Percentiles rank a stretch among this genome's conserved stretches.
These are phyloP conservation scores for Prunus persica DNA, from an alignment of 306 rosid species.

Conservation along the genomic window DNA sequence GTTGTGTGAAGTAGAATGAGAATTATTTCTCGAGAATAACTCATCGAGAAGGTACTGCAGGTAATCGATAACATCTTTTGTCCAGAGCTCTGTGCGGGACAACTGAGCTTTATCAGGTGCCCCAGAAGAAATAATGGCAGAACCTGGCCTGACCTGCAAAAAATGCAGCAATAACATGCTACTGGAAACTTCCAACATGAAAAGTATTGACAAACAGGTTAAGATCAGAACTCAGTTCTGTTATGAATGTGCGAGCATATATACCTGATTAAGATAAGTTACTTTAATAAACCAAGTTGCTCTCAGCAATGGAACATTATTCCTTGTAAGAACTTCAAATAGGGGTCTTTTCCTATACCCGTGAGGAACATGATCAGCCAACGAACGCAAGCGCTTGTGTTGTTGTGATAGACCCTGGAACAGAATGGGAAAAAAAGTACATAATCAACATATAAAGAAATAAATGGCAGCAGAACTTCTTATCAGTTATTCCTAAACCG, in stretches of 20 bases:
- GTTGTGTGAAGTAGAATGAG: constrained; percentile 46
- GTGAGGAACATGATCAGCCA: constrained; percentile 88
- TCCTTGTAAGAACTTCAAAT: constrained; percentile 79
- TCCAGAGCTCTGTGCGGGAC: constrained; percentile 85
- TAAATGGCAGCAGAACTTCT: background rate
- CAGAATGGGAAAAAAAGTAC: constrained; percentile 2
- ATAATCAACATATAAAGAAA: background rate
- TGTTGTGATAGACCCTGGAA: constrained; percentile 90
- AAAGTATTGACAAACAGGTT: constrained; percentile 8
- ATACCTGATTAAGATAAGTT: constrained; percentile 88
- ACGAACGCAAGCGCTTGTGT: constrained; percentile 72
- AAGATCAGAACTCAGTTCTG: background rate
- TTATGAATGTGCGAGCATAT: constrained; percentile 10
- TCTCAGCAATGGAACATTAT: constrained; percentile 91
- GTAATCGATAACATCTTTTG: constrained; percentile 84
- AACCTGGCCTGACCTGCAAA: constrained; percentile 72
- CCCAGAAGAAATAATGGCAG: constrained; percentile 62
- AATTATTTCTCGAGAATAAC: constrained; percentile 53
- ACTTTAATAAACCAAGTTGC: constrained; percentile 97
- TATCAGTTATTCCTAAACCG: background rate
- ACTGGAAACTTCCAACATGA: constrained; percentile 20
- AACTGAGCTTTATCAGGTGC: constrained; percentile 69
- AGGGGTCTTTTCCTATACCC: constrained; percentile 73
- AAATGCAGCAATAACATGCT: constrained; percentile 36
- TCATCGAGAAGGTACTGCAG: constrained; percentile 83